Evolutionary conservation across 169 alveolate genomes (phyloP), one percentile per base, ranked within the genome.

Genomic region (Theileria sp.): DNA sequence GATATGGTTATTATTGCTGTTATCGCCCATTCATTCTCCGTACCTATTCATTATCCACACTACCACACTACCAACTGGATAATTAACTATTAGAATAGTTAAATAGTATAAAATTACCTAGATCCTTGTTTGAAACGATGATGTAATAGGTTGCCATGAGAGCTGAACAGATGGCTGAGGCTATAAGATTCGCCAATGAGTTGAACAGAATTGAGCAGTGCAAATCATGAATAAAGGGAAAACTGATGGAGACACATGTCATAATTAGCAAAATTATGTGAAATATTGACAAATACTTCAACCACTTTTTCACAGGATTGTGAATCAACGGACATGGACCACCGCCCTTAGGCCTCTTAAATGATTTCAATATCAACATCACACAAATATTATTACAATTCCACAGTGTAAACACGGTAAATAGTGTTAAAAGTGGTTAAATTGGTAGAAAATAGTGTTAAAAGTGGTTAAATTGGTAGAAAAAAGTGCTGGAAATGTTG

Each of bases 11-110:
- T 77, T 15, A 73, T 30, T 8, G 92, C 85, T 15, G 89, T 88
- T 49, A 69, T 25, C 23, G 79, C 74, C 94, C 94, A 90, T 64
- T 87, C 94, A 19, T 61, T 74, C 65, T 90, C 94, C 13, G 94
- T 90, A 4, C 92, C 67, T 58, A 25, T 15, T 3, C 28, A 58
- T 3, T 58, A 15, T 58, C n/a, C 12, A 21, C 36, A 3, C 15
- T 56, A 86, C 75, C 87, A 32, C 36, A 32, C 36, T 3, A 32
- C 36, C 5, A 32, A 77, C 28, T 74, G n/a, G n/a, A 78, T 68
- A 81, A 44, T 19, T 80, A 77, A 38, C 89, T 68, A 64, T 32
- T n/a, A n/a, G n/a, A n/a, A n/a, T n/a, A n/a, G n/a, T n/a, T n/a
- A n/a, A 84, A 72, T 9, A 84, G 61, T 62, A 77, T 32, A 25